phyloP scores from a whole-genome alignment of 225 moss, liverwort and hornwort species.

The Physcomitrellopsis africana region DNA sequence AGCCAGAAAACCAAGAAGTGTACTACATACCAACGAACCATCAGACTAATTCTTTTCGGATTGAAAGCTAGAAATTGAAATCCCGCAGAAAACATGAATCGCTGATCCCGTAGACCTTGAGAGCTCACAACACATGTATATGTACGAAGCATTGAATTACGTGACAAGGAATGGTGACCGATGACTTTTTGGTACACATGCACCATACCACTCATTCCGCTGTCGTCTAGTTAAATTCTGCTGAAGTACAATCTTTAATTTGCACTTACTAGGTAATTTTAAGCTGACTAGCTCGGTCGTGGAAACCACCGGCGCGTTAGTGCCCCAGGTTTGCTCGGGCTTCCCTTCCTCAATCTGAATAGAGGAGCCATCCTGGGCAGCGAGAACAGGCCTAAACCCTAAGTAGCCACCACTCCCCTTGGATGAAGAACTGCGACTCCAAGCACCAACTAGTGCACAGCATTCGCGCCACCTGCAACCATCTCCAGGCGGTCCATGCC shows the following conservation, averaged over 20 bases:
- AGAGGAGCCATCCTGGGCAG: conserved; percentile 60
- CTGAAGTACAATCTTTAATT: not conserved
- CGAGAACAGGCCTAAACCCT: conserved; percentile 44
- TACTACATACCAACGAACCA: not conserved
- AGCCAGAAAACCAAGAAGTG: conserved; percentile 8
- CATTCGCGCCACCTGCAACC: conserved; percentile 21
- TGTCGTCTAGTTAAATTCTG: conserved; percentile 5
- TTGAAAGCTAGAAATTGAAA: conserved; percentile 5
- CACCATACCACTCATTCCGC: not conserved
- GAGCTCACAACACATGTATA: not conserved
- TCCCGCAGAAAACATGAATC: conserved; percentile 10
- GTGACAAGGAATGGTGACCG: not conserved
- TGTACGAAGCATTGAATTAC: not conserved
- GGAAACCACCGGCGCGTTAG: conserved; percentile 42
- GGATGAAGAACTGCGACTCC: conserved; percentile 1
- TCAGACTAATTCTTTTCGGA: too few relatives aligned
- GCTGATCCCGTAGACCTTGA: not conserved
- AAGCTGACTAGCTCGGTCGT: conserved; percentile 64
- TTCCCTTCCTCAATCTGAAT: conserved; percentile 52
- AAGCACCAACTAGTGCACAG: conserved; percentile 4
- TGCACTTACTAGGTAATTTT: conserved; percentile 73
- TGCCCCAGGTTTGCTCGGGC: conserved; percentile 44
- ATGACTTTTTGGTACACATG: not conserved
- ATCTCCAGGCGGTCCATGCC: conserved; percentile 19
- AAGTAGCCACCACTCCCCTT: conserved; percentile 20